Base-by-base conservation (phyloP, 1,284 basidiomycete genomes). In the Waitea zeae region DNA sequence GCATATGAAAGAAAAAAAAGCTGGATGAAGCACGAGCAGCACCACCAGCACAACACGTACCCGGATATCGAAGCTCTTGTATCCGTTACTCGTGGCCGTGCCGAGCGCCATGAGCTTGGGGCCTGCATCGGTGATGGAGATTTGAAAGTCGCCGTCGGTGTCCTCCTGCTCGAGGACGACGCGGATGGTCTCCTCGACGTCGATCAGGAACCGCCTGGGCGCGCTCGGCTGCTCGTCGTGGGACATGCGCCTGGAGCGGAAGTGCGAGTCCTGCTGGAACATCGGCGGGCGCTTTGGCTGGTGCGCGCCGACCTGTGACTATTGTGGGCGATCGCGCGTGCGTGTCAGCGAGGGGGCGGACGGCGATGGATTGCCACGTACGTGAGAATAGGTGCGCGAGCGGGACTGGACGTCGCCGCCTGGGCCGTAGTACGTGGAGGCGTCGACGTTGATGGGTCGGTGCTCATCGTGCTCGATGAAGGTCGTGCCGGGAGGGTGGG, bases 121-220 rank as follows among this genome's bases (percentile, higher is more conserved):
- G 4, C 93, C 93, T 40, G 88, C 87, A 53, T 98, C 93, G 14
- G 86, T 92, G 49, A 97, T 76, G 44, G 86, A 90, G 49, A 98
- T 97, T 59, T 96, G 81, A 52, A 92, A 90, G 57, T 98, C 89
- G 32, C 83, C 83, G 45, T 98, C 90, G 3, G 93, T 97, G 54
- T 98, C 93, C 52, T 98, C 93, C 52, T 98, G 95, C 53, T 95
- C 89, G 20, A 98, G 75, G 4, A 98, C 77, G 39, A 96, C 75
- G 31, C 90, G 77, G 53, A 98, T 90, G 20, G 93, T 98, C 58
- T 96, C 90, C 49, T 98, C 93, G n/a, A 98, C 93, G 48, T 97
- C 93, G 41, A 98, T 89, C 26, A 97, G 69, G 61, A 96, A 98
- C 20, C 88, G 78, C 30, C 89, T 67, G 14, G 79, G 77, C 0